Conservation (phyloP, 106 monocot species). For the Agapanthus africanus region DNA sequence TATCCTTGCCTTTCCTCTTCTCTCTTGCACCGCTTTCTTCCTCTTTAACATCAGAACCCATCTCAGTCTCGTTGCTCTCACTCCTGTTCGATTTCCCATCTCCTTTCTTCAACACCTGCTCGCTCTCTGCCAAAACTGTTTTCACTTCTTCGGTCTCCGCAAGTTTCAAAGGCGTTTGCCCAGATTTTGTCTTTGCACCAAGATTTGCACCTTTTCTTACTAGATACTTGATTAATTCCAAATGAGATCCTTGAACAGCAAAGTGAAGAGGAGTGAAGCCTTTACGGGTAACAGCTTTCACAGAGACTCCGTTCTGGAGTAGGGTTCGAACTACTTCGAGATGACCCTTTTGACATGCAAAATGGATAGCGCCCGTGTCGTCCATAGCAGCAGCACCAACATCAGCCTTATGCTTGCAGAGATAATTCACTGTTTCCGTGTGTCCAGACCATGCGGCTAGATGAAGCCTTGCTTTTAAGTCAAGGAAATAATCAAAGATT, state of each 20-base stretch:
- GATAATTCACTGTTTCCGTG: slow-evolving; percentile 61
- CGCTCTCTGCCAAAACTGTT: slow-evolving; percentile 32
- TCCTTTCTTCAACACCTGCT: slow-evolving; percentile 24
- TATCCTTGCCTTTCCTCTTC: slow-evolving; percentile 21
- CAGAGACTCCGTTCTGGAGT: slow-evolving; percentile 51
- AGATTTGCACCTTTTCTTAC: slow-evolving; percentile 65
- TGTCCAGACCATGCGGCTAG: slow-evolving; percentile 96
- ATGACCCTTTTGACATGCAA: slow-evolving; percentile 93
- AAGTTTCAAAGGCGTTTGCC: slow-evolving; percentile 60
- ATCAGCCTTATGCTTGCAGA: slow-evolving; percentile 85
- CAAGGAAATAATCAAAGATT: slow-evolving; percentile 40
- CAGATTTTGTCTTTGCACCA: slow-evolving; percentile 59
- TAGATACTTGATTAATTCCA: slow-evolving; percentile 68
- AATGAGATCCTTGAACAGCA: slow-evolving; percentile 68
- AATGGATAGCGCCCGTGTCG: slow-evolving; percentile 88
- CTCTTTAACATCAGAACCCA: slow-evolving; percentile 5
- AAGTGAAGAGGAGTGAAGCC: slow-evolving; percentile 81
- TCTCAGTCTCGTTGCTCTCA: slow-evolving; percentile 13
- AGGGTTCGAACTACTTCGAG: slow-evolving; percentile 53
- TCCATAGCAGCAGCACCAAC: slow-evolving; percentile 87
- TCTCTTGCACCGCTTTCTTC: slow-evolving; percentile 8
- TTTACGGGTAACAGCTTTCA: slow-evolving; percentile 72
- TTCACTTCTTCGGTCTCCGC: slow-evolving; percentile 50
- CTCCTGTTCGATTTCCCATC: background rate
- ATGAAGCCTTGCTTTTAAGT: slow-evolving; percentile 62